Base-by-base conservation (phyloP, 306 rosid species). In the Glycine latifolia region DNA sequence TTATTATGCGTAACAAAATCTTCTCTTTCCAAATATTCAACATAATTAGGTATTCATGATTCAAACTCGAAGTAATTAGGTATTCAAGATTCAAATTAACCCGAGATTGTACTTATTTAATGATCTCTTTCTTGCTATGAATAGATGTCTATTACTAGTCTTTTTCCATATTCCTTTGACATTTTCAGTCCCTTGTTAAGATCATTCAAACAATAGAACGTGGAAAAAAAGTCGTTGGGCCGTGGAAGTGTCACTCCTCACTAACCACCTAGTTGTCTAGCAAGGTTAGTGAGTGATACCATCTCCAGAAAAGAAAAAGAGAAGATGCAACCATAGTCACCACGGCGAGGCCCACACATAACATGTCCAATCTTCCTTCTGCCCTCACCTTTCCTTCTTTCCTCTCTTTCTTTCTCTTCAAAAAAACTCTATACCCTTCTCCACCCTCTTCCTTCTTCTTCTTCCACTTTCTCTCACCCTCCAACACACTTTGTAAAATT, bases 361-460 rank as follows among this genome's bases (percentile, higher is more conserved):
- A 4, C 76, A 80, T 69, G 9, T 91, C 98, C 78, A 91, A 82
- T 8, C 81, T 69, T 66, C 91, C 90, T 86, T 94, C 98, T 1
- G 78, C 86, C 75, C 92, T 89, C 31, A 20, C 13, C 73, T 84
- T 86, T 55, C 6, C 76, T 17, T 91, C 94, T 44, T 83, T 86
- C 58, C 95, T 85, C 9, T 84, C 89, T 77, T 37, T 86, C 63
- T 83, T 89, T 67, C 70, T 81, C 58, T 73, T 83, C 83, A 85
- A 49, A 15, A 81, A 90, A 58, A 73, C 86, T 65, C 17, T 50
- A 7, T 63, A 65, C 14, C 67, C 67, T 10, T 84, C 87, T 9
- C 82, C 14, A 16, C 52, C 76, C 41, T 39, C 73, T 26, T 26
- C 31, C 31, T 26, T 26, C 31, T 26, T 26, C 49, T 46, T 69